These are phyloP conservation scores for Paraconiothyrium sp. DNA, from an alignment of 2,329 filamentous ascomycete genomes.

Conservation along the genomic window DNA sequence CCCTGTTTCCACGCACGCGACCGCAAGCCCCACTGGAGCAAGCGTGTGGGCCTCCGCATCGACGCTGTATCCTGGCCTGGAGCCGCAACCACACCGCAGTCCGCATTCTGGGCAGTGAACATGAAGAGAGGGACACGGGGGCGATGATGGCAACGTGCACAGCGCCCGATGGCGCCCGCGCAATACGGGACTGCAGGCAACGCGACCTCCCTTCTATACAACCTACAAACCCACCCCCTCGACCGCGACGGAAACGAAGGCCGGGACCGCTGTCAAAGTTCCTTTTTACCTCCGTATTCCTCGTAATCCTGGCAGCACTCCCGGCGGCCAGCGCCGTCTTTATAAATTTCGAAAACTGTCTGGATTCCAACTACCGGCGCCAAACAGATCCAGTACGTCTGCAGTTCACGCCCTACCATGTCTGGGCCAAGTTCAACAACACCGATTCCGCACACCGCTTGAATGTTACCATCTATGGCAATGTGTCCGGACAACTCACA, in stretches of 20 bases:
- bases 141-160: constrained; percentile 38
- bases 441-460: constrained; percentile 70
- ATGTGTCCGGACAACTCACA: constrained; percentile 79
- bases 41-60: background rate
- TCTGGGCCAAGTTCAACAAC: constrained; percentile 78
- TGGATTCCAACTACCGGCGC: constrained; percentile 67
- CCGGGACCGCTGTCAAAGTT: constrained; percentile 17
- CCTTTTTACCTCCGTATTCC: constrained; percentile 33
- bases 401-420: constrained; percentile 80
- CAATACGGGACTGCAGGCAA: constrained; percentile 23
- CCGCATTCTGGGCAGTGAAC: constrained; percentile 27
- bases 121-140: constrained; percentile 37
- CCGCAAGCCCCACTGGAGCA: constrained; percentile 1
- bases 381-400: constrained; percentile 68
- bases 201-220: constrained; percentile 38
- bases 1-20: background rate
- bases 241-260: constrained; percentile 36
- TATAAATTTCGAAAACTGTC: constrained; percentile 85
- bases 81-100: constrained; percentile 14
- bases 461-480: constrained; percentile 85
- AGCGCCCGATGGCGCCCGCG: constrained; percentile 31
- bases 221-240: constrained; percentile 42
- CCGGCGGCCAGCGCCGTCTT: constrained; percentile 60
- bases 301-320: constrained; percentile 35
- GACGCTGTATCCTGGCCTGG: constrained; percentile 10